Evolutionary conservation across 1,284 basidiomycete genomes (phyloP).

Genomic region (Naganishia cerealis): DNA sequence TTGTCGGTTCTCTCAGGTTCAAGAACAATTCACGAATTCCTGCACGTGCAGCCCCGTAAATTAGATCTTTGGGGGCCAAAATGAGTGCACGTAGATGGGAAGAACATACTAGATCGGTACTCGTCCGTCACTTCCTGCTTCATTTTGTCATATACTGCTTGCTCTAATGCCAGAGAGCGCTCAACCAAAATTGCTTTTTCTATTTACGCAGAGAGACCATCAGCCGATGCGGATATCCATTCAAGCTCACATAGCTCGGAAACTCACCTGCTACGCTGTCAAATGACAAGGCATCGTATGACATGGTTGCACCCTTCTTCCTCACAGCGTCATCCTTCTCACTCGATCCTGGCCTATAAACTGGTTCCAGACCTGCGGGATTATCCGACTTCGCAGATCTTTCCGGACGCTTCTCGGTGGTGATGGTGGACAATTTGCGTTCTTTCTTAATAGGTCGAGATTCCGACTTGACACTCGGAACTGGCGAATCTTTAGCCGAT

Average conservation of each 20-base stretch:
- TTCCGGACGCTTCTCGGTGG: conserved; percentile 29
- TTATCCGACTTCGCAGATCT: conserved; percentile 31
- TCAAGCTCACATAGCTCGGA: neutral
- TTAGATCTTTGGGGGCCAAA: neutral
- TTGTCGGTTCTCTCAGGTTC: conserved; percentile 92
- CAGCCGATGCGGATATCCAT: neutral
- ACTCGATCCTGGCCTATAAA: conserved; percentile 9
- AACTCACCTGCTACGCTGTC: conserved; percentile 82
- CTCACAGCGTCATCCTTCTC: conserved; percentile 65
- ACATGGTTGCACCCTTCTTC: conserved; percentile 83
- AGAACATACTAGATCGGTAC: conserved; percentile 51
- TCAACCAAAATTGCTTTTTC: conserved; percentile 53
- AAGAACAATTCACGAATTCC: conserved; percentile 90
- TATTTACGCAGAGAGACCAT: conserved; percentile 29
- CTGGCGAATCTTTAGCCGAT: conserved; percentile 30
- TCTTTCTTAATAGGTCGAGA: conserved; percentile 10
- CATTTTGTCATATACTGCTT: conserved; percentile 48
- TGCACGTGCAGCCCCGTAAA: conserved; percentile 57
- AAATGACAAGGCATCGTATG: conserved; percentile 83
- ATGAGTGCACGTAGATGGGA: neutral
- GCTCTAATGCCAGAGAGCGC: conserved; percentile 55
- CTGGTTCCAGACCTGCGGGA: conserved; percentile 30
- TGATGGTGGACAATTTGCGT: conserved; percentile 24
- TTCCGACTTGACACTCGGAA: conserved; percentile 22
- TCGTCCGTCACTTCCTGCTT: conserved; percentile 51